phyloP scores from a whole-genome alignment of 148 eudicot species.

The Arbutus unedo region DNA sequence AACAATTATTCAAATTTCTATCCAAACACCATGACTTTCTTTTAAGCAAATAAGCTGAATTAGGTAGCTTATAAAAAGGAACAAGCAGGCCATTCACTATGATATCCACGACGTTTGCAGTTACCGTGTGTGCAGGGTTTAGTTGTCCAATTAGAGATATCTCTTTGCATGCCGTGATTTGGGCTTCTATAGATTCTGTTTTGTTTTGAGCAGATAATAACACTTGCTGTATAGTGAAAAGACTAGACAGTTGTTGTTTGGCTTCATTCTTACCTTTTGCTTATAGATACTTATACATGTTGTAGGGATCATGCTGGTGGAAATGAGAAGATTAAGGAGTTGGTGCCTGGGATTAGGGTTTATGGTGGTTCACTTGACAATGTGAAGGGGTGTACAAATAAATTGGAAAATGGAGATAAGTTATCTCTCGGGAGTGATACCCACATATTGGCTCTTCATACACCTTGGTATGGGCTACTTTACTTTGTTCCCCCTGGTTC shows the following conservation, averaged over 20 bases:
- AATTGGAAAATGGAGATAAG: constrained; percentile 81
- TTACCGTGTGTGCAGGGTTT: neutral
- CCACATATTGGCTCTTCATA: constrained; percentile 68
- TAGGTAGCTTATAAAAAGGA: neutral
- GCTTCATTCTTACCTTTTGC: neutral
- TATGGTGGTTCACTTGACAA: constrained; percentile 90
- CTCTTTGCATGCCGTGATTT: neutral
- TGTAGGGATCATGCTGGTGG: constrained; percentile 98
- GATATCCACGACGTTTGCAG: neutral
- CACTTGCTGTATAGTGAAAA: neutral
- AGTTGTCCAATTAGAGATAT: neutral
- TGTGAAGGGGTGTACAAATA: constrained; percentile 78
- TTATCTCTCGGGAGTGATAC: constrained; percentile 59
- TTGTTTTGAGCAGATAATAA: neutral
- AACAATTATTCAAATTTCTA: neutral
- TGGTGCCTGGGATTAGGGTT: constrained; percentile 74
- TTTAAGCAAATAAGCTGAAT: neutral
- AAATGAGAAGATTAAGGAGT: constrained; percentile 63
- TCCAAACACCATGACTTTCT: neutral
- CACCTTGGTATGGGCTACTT: constrained; percentile 62
- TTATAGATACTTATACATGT: constrained; percentile 12
- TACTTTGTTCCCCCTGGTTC: neutral
- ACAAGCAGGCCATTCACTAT: neutral
- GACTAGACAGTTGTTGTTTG: neutral
- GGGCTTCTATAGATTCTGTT: neutral